A percentile compares a stretch with the other conserved stretches of the same genome.
These are phyloP conservation scores for Nemophila menziesii DNA, from an alignment of 257 asterid genomes.

Conservation along the genomic window DNA sequence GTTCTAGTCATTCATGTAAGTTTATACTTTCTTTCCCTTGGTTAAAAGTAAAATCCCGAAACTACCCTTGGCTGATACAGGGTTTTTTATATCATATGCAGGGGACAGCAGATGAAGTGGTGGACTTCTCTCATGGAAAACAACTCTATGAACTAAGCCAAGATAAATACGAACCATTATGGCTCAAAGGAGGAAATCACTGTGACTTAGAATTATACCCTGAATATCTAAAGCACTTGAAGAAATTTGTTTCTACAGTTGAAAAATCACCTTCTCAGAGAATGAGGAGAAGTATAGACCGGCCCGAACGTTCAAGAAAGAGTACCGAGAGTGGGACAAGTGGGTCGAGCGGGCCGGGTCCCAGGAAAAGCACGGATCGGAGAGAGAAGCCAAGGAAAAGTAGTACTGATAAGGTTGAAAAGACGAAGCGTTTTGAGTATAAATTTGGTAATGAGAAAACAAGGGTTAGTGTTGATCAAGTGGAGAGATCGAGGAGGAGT, in stretches of 20 bases:
- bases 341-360: slow-evolving; percentile 25
- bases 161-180: slow-evolving; percentile 44
- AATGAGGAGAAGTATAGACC: slow-evolving; percentile 29
- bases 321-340: slow-evolving; percentile 32
- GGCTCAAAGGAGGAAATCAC: slow-evolving; percentile 52
- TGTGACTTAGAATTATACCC: slow-evolving; percentile 47
- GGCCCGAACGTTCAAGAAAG: slow-evolving; percentile 29
- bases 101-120: slow-evolving; percentile 62
- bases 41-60: not conserved
- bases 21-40: slow-evolving; percentile 5
- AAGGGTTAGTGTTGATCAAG: slow-evolving; percentile 27
- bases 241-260: slow-evolving; percentile 36
- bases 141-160: slow-evolving; percentile 46
- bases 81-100: slow-evolving; percentile 11
- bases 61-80: not conserved
- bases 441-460: slow-evolving; percentile 27
- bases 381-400: slow-evolving; percentile 45
- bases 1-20: slow-evolving; percentile 87
- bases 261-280: slow-evolving; percentile 39
- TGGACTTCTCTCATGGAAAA: slow-evolving; percentile 55
- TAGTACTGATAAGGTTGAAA: slow-evolving; percentile 35
- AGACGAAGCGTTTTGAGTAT: slow-evolving; percentile 21
- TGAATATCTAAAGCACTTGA: slow-evolving; percentile 46
- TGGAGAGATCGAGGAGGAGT: slow-evolving; percentile 42
- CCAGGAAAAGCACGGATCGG: slow-evolving; percentile 43